Percentiles rank a stretch among this genome's conserved stretches.
Evolutionary conservation across 2,329 filamentous ascomycete genomes (phyloP).

Genomic region (Aureobasidium zeae): DNA sequence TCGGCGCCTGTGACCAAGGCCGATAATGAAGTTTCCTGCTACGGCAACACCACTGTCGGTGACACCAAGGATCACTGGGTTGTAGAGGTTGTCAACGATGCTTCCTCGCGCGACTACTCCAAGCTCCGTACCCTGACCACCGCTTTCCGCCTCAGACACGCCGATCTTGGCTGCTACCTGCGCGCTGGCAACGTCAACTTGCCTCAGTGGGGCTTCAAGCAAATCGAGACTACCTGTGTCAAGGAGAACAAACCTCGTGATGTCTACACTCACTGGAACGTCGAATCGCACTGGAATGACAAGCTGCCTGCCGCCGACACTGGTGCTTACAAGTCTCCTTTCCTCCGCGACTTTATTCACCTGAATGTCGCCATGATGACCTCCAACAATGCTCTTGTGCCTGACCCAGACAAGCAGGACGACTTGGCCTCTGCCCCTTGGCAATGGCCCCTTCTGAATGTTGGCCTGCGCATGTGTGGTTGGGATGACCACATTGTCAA

Average conservation of each 20-base stretch:
- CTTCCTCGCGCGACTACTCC: conserved; percentile 73
- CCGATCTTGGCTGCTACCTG: conserved; percentile 79
- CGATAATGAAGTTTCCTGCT: conserved; percentile 88
- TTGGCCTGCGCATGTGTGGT: conserved; percentile 95
- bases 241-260: conserved; percentile 90
- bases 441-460: conserved; percentile 95
- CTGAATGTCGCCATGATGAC: conserved; percentile 99
- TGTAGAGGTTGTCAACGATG: conserved; percentile 84
- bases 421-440: conserved; percentile 94
- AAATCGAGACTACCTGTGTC: conserved; percentile 93
- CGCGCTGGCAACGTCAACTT: conserved; percentile 92
- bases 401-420: conserved; percentile 97
- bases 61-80: conserved; percentile 98
- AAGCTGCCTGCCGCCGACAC: conserved; percentile 82
- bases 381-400: conserved; percentile 95
- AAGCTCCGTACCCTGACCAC: conserved; percentile 87
- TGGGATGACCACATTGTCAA: conserved; percentile 96
- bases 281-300: conserved; percentile 90
- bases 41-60: conserved; percentile 89
- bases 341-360: conserved; percentile 95
- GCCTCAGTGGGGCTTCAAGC: conserved; percentile 98
- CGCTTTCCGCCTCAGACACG: conserved; percentile 78
- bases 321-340: conserved; percentile 89
- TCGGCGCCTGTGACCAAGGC: conserved; percentile 80
- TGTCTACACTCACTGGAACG: conserved; percentile 97